These are phyloP conservation scores for Panicum miliaceum DNA, from an alignment of 176 grass and related monocot genomes.

Conservation along the genomic window DNA sequence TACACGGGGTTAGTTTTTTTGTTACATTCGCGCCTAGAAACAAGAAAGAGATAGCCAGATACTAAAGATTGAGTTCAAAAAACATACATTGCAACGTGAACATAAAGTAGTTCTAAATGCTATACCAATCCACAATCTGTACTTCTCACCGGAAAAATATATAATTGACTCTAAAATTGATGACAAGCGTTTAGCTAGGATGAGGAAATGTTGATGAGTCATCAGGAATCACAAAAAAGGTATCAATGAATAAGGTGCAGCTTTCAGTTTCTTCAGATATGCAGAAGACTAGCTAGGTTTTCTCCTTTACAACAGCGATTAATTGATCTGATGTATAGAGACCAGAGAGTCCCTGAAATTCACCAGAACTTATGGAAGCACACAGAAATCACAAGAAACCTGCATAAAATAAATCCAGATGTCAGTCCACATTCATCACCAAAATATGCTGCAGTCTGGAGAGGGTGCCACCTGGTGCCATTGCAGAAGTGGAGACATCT, in stretches of 20 bases:
- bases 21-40: too few species aligned
- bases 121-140: background rate
- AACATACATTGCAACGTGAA: background rate
- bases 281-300: too few species aligned
- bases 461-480: constrained; percentile 60
- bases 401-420: constrained; percentile 30
- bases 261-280: constrained; percentile 25
- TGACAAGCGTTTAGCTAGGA: background rate
- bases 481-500: constrained; percentile 58
- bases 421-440: constrained; percentile 49
- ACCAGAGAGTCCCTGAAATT: background rate
- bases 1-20: too few species aligned
- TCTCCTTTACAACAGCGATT: background rate
- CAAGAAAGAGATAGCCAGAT: background rate
- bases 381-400: constrained; percentile 8
- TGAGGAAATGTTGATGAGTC: constrained; percentile 24
- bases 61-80: background rate
- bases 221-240: background rate
- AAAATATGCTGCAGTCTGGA: constrained; percentile 33
- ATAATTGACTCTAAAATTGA: background rate
- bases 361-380: background rate
- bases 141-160: background rate
- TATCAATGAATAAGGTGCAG: constrained; percentile 3
- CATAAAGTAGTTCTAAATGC: background rate
- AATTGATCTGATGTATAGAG: background rate